These are phyloP conservation scores for Hypoxylon subgilvum DNA, from an alignment of 495 filamentous ascomycete species.

Conservation along the genomic window DNA sequence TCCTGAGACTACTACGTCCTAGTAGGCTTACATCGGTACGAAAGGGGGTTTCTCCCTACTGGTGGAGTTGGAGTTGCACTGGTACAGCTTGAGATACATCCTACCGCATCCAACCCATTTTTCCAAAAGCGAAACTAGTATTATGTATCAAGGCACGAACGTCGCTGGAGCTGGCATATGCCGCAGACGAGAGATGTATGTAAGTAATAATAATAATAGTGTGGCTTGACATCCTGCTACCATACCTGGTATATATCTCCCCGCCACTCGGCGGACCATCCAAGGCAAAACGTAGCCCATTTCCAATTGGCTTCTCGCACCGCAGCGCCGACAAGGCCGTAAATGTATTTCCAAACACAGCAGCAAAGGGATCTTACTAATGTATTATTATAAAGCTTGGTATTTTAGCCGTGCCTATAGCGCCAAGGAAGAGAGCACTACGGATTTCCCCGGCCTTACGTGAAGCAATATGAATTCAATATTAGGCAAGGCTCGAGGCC, in stretches of 20 bases:
- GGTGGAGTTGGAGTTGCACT: conserved; percentile 18
- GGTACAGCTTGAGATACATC: conserved; percentile 15
- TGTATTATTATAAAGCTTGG: background rate
- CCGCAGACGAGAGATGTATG: conserved; percentile 9
- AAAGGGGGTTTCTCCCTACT: conserved; percentile 8
- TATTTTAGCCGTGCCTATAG: conserved; percentile 24
- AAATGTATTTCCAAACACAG: background rate
- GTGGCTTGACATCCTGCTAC: conserved; percentile 30
- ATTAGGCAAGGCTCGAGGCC: conserved; percentile 26
- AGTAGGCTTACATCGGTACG: conserved; percentile 16
- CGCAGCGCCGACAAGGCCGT: conserved; percentile 1
- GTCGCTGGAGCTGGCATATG: conserved; percentile 4
- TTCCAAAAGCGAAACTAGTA: background rate
- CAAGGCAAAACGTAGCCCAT: background rate
- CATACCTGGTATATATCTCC: conserved; percentile 9
- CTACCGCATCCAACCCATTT: conserved; percentile 16
- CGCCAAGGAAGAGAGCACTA: conserved; percentile 6
- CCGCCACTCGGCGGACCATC: conserved; percentile 4
- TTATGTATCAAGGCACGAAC: conserved; percentile 18
- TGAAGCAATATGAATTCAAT: conserved; percentile 26
- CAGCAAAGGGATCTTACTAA: too few species aligned
- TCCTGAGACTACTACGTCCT: conserved; percentile 22
- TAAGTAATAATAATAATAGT: background rate
- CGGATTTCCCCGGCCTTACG: conserved; percentile 24
- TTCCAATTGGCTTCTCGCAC: background rate